Base-by-base conservation (phyloP, 1,139 yeast species). In the Blastobotrys serpentis region DNA sequence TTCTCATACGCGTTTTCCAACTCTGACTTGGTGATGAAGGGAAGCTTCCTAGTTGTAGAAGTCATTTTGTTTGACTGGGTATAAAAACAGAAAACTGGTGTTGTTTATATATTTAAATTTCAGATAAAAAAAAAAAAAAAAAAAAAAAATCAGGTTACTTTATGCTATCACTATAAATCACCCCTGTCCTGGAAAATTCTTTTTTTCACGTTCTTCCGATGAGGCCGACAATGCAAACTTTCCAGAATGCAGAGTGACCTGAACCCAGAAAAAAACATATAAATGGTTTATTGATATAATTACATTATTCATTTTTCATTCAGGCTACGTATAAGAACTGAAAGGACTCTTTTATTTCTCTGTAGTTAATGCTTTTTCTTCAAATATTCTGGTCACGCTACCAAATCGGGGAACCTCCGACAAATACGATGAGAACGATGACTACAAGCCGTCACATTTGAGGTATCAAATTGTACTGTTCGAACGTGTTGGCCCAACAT, bases 11-110 rank as follows among this genome's bases (percentile, higher is more conserved):
- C 56, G 19, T 45, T 45, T 14, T 33, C 50, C 22, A 58, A 50
- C 57, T 59, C 62, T 23, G 49, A 26, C 47, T 50, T 44, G 21
- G 62, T 59, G 49, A 59, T 58, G 38, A 59, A 44, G 17, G 62
- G 62, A 22, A 56, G 46, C 22, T 38, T 34, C n/a, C 43, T 26
- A 4, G 37, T 8, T 2, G 34, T 11, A 23, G n/a, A 29, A 17
- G 22, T 21, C 4, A 8, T 26, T 10, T 17, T 41, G n/a, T 34
- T 18, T n/a, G 13, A 7, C n/a, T 6, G 18, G 38, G 38, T 6
- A 36, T 14, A 33, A 8, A 33, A 8, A 33, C 5, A 33, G 16
- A 33, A 33, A 33, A 4, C 6, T 33, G 37, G 37, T 18, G 6
- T 5, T 7, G 16, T 11, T 5, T 11, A 4, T 30, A 7, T 7